These are phyloP conservation scores for Aspergillus awamori DNA, from an alignment of 2,329 filamentous ascomycete species.

Conservation along the genomic window DNA sequence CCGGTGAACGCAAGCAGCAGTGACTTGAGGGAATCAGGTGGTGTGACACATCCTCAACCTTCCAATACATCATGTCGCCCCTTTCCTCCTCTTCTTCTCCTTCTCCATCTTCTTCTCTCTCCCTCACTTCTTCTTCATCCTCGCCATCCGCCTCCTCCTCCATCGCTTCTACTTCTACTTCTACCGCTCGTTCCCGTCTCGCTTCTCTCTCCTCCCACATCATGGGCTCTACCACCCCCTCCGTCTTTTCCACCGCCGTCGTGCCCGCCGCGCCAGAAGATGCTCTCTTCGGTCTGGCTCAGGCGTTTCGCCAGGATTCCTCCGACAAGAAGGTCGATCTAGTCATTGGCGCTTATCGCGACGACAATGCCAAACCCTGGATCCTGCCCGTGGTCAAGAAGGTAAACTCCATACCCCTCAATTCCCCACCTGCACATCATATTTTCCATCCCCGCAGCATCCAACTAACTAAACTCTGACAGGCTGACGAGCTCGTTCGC, in stretches of 20 bases:
- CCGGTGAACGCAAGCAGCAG: slow-evolving; percentile 43
- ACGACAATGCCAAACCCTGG: slow-evolving; percentile 96
- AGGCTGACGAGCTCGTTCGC: slow-evolving; percentile 90
- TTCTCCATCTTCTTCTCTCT: slow-evolving; percentile 13
- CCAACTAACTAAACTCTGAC: slow-evolving; percentile 15
- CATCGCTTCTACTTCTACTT: slow-evolving; percentile 15
- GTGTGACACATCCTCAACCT: slow-evolving; percentile 24
- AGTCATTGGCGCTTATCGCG: slow-evolving; percentile 92
- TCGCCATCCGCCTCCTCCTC: slow-evolving; percentile 13
- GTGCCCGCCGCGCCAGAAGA: slow-evolving; percentile 94
- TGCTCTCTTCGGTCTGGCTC: slow-evolving; percentile 89
- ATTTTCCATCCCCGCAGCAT: slow-evolving; percentile 3
- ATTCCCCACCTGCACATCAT: slow-evolving; percentile 1
- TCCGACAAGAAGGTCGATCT: slow-evolving; percentile 84
- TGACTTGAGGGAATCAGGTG: slow-evolving; percentile 15
- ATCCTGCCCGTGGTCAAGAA: slow-evolving; percentile 94
- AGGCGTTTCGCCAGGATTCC: slow-evolving; percentile 79
- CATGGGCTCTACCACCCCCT: slow-evolving; percentile 65
- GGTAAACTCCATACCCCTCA: slow-evolving; percentile 53
- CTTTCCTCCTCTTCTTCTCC: slow-evolving; percentile 14
- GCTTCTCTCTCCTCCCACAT: slow-evolving; percentile 54
- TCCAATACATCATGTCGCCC: slow-evolving; percentile 26
- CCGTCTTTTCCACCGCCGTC: slow-evolving; percentile 72
- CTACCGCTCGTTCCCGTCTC: slow-evolving; percentile 34
- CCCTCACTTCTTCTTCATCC: slow-evolving; percentile 15